Conservation (phyloP, 352 stramenopile genomes). For the Phytophthora rubi region DNA sequence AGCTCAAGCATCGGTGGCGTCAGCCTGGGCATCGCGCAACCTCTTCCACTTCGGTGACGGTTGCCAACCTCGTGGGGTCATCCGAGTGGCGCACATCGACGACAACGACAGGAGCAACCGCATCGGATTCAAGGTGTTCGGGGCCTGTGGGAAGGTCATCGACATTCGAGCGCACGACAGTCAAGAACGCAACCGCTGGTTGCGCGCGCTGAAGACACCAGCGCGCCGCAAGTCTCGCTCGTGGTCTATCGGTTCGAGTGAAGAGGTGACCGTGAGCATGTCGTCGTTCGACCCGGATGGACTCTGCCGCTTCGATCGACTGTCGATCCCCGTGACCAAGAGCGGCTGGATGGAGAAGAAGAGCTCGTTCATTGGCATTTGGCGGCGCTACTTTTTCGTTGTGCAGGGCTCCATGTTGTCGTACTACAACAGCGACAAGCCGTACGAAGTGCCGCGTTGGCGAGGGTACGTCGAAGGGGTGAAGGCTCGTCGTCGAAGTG, state of each 20-base stretch:
- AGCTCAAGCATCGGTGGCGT: conserved; percentile 35
- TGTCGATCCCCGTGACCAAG: conserved; percentile 65
- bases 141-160: conserved; percentile 68
- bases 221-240: conserved; percentile 65
- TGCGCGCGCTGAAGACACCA: conserved; percentile 67
- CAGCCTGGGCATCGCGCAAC: conserved; percentile 35
- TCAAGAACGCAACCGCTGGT: conserved; percentile 73
- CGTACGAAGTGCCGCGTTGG: conserved; percentile 72
- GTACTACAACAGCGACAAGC: conserved; percentile 78
- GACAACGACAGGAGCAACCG: conserved; percentile 55
- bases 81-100: conserved; percentile 76
- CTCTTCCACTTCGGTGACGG: conserved; percentile 57
- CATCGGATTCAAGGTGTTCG: conserved; percentile 75
- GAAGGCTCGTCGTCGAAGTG: conserved; percentile 35
- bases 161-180: conserved; percentile 71
- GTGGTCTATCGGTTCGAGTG: conserved; percentile 58
- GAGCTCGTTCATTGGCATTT: conserved; percentile 61
- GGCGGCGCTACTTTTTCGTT: conserved; percentile 80
- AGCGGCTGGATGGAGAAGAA: conserved; percentile 76
- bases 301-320: conserved; percentile 61
- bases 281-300: conserved; percentile 63
- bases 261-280: conserved; percentile 63
- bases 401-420: conserved; percentile 73
- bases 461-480: conserved; percentile 66
- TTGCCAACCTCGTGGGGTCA: conserved; percentile 63